Base-by-base conservation (phyloP, 2,329 filamentous ascomycete genomes). In the Nemania serpens region DNA sequence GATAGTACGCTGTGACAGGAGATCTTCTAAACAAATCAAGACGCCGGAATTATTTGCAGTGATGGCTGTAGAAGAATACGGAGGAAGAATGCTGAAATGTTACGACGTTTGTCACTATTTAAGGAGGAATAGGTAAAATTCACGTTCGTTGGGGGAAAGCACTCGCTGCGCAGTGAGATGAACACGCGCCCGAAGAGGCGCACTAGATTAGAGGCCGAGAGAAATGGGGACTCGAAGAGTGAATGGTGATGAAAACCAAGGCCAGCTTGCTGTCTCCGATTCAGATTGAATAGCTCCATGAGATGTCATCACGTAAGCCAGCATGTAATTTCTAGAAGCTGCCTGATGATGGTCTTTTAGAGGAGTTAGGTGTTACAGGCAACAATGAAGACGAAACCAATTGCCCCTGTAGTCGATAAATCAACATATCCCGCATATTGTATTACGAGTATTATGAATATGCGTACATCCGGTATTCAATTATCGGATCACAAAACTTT, bases 221-320 rank as follows among this genome's bases (percentile, higher is more conserved):
- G 2, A 10, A n/a, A 39, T 12, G 36, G 36, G 11, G 36, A n/a
- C 4, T 12, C 3, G 36, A 5, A 17, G 25, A 17, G 3, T 43
- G 33, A 46, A 39, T 33, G 4, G 13, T 13, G n/a, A 17, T 25
- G 18, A 42, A 45, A 53, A 42, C 15, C 37, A 48, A 53, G 20
- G 37, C 41, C 41, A 39, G 55, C 62, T 62, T 58, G 59, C 56
- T 54, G 52, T 55, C 61, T 53, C 47, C 45, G 46, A 15, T 56
- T 34, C 5, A 54, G 12, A 42, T 12, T 10, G 11, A 39, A 43
- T 39, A 20, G 18, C 11, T n/a, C n/a, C n/a, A n/a, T n/a, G n/a
- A n/a, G 49, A 66, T 47, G 56, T 55, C 62, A 66, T 65, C 47
- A 59, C 58, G 55, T 61, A 65, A 60, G 54, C 61, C 45, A 39